phyloP scores from a whole-genome alignment of 371 early-diverging fungal species.

The Fennellomyces sp. region DNA sequence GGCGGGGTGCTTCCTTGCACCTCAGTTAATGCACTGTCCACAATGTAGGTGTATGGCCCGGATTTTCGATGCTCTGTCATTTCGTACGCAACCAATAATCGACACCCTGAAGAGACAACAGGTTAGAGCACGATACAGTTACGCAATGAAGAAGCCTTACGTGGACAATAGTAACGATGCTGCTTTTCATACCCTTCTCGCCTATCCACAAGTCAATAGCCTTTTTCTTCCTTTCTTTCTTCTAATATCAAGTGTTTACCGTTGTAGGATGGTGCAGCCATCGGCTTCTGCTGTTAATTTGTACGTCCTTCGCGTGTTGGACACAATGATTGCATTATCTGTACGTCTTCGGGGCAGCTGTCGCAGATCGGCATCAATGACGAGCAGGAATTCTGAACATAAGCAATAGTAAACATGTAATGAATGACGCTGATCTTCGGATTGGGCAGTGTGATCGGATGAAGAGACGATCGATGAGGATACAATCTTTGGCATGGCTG shows the following conservation, averaged over 20 bases:
- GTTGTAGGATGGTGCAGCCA: neutral
- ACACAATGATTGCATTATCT: constrained; percentile 67
- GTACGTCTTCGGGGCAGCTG: constrained; percentile 64
- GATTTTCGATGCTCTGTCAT: constrained; percentile 56
- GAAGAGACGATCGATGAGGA: constrained; percentile 68
- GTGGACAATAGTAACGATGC: constrained; percentile 62
- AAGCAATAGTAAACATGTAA: constrained; percentile 76
- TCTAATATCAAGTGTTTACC: neutral
- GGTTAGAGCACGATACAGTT: neutral
- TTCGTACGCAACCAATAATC: constrained; percentile 63
- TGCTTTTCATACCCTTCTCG: constrained; percentile 64
- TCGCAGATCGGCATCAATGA: constrained; percentile 64
- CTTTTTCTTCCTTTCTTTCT: no score
- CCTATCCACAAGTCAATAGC: constrained; percentile 22
- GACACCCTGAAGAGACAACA: constrained; percentile 42
- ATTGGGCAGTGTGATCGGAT: constrained; percentile 52
- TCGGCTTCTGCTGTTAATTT: constrained; percentile 58
- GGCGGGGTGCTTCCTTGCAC: constrained; percentile 58
- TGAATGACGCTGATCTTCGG: constrained; percentile 35
- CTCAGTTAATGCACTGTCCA: constrained; percentile 64
- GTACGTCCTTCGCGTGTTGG: constrained; percentile 63
- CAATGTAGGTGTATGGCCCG: constrained; percentile 63
- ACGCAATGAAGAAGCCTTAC: constrained; percentile 25
- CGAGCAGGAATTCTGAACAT: constrained; percentile 75
- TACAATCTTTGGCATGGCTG: constrained; percentile 68